Evolutionary conservation across 1,139 yeast species (phyloP), one percentile per base, ranked within the genome.

Genomic region (Saccharomyces hybrid): DNA sequence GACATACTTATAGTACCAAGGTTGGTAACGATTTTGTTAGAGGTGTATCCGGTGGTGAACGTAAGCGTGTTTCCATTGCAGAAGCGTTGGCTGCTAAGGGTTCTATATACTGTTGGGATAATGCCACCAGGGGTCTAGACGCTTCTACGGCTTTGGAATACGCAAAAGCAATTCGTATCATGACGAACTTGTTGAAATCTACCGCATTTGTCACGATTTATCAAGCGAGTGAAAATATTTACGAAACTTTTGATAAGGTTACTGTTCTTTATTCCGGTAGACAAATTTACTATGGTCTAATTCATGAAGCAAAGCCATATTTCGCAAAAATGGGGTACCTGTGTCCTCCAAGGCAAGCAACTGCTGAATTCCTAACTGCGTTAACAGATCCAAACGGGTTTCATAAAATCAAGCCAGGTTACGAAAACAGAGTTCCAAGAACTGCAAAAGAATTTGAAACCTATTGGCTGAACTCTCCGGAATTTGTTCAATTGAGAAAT

Each of bases 41-140:
- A 64, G 95, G 95, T 70, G 88, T 86, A 38, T 84, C 91, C 48
- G 95, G 95, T 63, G 95, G 95, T 73, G 93, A 86, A 72, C 77
- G 93, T 62, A 85, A 85, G 71, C 83, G 95, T 71, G 93, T 86
- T 26, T 84, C 91, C 4, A 83, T 86, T 63, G 88, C 88, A 27
- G 82, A 78, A 65, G 82, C 81, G 0, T 67, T 77, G 61, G 78
- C 79, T 38, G 76, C 80, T 49, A 71, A 76, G 53, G 81, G 79
- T 23, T 69, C 78, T 20, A 68, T 80, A 34, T 79, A 79, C 65
- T 80, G 84, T 67, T 81, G 85, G 85, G 85, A 81, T 67, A 81
- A 81, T 59, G 80, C 84, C 4, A 81, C 84, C 6, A 76, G 84
- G 70, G 85, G 85, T 58, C 71, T 81, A 57, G 85, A 81, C 68